Evolutionary conservation across 2,329 filamentous ascomycete species (phyloP).

Genomic region (Kalmusia sp.): DNA sequence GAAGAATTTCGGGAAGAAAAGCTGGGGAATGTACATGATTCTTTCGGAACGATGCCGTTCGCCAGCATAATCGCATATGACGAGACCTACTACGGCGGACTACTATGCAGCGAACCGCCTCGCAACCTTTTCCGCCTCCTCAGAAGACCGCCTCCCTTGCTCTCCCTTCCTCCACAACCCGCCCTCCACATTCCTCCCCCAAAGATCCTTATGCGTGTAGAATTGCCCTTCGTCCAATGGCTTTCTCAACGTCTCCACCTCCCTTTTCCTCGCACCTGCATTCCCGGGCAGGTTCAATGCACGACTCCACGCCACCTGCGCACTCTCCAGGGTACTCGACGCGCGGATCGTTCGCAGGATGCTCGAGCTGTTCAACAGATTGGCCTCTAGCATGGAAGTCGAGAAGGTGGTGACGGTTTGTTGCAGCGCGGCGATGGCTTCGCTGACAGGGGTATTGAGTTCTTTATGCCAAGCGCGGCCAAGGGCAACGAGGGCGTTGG

Average conservation of each 20-base stretch:
- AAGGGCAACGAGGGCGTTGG: constrained; percentile 26
- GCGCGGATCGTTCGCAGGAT: constrained; percentile 46
- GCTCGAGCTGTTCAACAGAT: constrained; percentile 32
- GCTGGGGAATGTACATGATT: neutral
- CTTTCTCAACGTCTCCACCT: constrained; percentile 11
- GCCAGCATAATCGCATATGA: neutral
- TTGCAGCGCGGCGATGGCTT: constrained; percentile 38
- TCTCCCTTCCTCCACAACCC: neutral
- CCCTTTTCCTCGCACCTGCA: constrained; percentile 1
- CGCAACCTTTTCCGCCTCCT: constrained; percentile 12
- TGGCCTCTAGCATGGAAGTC: constrained; percentile 31
- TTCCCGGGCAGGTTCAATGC: constrained; percentile 40
- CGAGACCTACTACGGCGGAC: neutral
- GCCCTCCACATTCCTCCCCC: constrained; percentile 20
- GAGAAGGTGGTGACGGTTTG: constrained; percentile 39
- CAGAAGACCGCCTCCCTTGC: constrained; percentile 7
- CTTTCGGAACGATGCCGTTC: neutral
- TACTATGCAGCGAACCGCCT: constrained; percentile 20
- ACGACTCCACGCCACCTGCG: constrained; percentile 40
- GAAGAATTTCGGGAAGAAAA: neutral
- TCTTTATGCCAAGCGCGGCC: constrained; percentile 45
- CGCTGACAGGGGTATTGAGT: constrained; percentile 43
- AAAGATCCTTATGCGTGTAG: constrained; percentile 39
- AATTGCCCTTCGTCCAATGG: constrained; percentile 18
- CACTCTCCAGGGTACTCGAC: constrained; percentile 37